Percentiles rank a stretch among this genome's conserved stretches.
Conservation (phyloP, 257 asterid genomes). For the Nicotiana tabacum region DNA sequence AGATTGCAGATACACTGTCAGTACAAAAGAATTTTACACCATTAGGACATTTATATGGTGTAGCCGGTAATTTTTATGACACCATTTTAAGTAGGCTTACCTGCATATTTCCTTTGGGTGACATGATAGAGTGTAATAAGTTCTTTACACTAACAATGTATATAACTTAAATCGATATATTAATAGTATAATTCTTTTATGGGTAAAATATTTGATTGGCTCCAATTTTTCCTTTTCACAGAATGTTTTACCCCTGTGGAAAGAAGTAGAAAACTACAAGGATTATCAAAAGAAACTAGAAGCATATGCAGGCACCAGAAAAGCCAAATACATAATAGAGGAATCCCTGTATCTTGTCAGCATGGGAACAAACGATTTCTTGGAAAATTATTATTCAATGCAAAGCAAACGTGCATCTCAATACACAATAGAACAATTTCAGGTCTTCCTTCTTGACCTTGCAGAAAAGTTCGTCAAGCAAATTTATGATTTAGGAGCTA, state of each 20-base stretch:
- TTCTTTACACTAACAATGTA: no score
- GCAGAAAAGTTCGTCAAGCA: constrained; percentile 54
- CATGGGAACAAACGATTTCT: constrained; percentile 87
- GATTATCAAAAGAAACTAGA: constrained; percentile 56
- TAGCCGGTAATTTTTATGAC: no score
- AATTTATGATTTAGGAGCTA: constrained; percentile 58
- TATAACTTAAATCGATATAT: no score
- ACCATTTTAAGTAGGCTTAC: no score
- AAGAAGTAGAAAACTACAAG: constrained; percentile 67
- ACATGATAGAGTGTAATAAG: no score
- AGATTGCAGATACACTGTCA: constrained; percentile 42
- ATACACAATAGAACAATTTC: constrained; percentile 60
- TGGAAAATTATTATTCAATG: constrained; percentile 77
- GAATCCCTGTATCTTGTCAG: constrained; percentile 69
- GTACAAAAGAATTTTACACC: no score
- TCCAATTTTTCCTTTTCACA: constrained; percentile 12
- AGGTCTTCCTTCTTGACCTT: constrained; percentile 32
- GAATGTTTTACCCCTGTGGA: constrained; percentile 93
- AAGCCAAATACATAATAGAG: constrained; percentile 36
- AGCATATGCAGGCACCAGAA: constrained; percentile 38
- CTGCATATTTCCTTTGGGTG: no score
- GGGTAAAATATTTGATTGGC: not conserved
- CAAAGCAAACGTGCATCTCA: constrained; percentile 35
- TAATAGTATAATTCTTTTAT: not conserved
- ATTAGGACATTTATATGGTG: no score